phyloP scores from a whole-genome alignment of 163 green algal genomes.

The Chloromonas sp. region DNA sequence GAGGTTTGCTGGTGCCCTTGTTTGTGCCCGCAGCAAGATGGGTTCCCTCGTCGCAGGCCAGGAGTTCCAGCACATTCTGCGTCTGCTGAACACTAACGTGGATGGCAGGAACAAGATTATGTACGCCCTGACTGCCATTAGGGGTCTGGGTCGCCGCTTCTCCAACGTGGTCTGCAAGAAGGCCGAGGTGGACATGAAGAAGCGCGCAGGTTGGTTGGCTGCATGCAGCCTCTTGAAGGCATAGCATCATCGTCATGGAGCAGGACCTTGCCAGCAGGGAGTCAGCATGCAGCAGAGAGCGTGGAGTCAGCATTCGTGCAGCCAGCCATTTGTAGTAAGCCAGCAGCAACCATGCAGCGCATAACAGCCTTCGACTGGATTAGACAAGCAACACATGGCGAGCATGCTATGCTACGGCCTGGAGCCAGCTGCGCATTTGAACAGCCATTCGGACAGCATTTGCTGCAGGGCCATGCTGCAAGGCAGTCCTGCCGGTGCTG shows the following conservation, averaged over 20 bases:
- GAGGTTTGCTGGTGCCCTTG: background rate
- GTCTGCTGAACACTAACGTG: constrained; percentile 99
- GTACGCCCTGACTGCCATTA: constrained; percentile 96
- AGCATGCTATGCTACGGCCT: no score
- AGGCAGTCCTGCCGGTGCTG: background rate
- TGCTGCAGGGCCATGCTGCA: background rate
- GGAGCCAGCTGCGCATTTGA: no score
- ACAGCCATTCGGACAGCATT: background rate
- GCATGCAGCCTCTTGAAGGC: background rate
- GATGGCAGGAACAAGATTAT: constrained; percentile 97
- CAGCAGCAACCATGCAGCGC: no score
- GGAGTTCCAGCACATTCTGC: constrained; percentile 98
- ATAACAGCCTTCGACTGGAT: no score
- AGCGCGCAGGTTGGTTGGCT: constrained; percentile 46
- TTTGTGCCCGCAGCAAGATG: constrained; percentile 31
- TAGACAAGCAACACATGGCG: no score
- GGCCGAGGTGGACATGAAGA: constrained; percentile 95
- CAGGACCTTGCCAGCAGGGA: no score
- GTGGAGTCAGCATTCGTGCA: no score
- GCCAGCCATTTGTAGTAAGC: no score
- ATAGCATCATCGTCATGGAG: no score
- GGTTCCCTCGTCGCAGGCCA: constrained; percentile 79
- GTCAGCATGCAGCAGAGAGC: no score
- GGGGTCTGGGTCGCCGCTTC: constrained; percentile 93
- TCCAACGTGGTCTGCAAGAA: constrained; percentile 98